Evolutionary conservation across 1,284 basidiomycete species (phyloP).

Genomic region (Pholiota adiposa): DNA sequence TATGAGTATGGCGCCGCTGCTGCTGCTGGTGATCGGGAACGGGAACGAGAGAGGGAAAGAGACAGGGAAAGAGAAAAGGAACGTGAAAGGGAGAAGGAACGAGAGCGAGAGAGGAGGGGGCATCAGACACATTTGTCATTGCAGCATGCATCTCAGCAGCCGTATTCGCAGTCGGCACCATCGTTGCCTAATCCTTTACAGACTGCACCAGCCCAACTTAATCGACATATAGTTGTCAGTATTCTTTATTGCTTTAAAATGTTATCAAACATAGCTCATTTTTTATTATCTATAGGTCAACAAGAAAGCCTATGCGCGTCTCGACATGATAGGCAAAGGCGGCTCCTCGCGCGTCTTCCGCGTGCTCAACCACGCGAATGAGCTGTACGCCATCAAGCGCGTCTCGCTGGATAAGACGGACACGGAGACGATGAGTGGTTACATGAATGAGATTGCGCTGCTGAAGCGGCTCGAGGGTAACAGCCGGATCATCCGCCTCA

Average conservation of each 20-base stretch:
- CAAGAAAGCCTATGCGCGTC: slow-evolving; percentile 78
- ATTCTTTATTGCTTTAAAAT: not conserved
- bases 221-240: slow-evolving; percentile 42
- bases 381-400: slow-evolving; percentile 87
- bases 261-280: slow-evolving; percentile 1
- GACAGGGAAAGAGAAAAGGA: slow-evolving; percentile 32
- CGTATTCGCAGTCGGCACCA: slow-evolving; percentile 29
- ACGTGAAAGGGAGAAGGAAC: slow-evolving; percentile 30
- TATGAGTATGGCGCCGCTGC: slow-evolving; percentile 35
- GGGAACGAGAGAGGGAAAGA: slow-evolving; percentile 36
- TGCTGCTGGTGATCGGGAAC: slow-evolving; percentile 33
- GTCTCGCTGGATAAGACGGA: slow-evolving; percentile 88
- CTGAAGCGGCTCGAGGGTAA: slow-evolving; percentile 88
- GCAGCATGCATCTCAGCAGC: slow-evolving; percentile 32
- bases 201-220: slow-evolving; percentile 28
- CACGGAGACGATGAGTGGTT: slow-evolving; percentile 85
- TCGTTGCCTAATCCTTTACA: slow-evolving; percentile 27
- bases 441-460: slow-evolving; percentile 92
- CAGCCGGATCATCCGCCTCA: slow-evolving; percentile 84
- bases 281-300: slow-evolving; percentile 60
- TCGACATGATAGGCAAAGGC: slow-evolving; percentile 89
- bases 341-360: slow-evolving; percentile 94
- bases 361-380: slow-evolving; percentile 77
- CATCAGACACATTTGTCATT: slow-evolving; percentile 26
- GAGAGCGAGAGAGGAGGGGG: slow-evolving; percentile 32